Percentiles rank a stretch among this genome's conserved stretches.
phyloP scores from a whole-genome alignment of 495 filamentous ascomycete species.

The Penicillium waksmanii region DNA sequence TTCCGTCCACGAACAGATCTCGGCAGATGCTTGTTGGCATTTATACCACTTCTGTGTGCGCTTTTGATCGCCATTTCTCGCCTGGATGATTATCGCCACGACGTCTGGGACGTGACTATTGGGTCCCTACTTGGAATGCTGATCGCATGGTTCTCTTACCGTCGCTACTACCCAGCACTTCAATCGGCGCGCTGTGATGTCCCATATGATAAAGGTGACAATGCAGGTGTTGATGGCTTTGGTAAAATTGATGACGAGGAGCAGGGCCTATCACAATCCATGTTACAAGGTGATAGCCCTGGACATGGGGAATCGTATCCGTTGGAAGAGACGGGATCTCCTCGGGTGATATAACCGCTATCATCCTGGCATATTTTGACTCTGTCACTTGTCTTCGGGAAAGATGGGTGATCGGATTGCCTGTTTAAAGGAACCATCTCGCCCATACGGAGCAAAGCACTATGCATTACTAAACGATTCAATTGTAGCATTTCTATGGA shows the following conservation, averaged over 20 bases:
- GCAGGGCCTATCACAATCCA: constrained; percentile 28
- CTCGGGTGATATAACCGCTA: neutral
- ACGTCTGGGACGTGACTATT: constrained; percentile 85
- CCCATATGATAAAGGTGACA: constrained; percentile 55
- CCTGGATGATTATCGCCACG: constrained; percentile 92
- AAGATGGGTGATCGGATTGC: neutral
- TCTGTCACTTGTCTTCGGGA: neutral
- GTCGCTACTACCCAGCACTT: constrained; percentile 66
- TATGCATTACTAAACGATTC: too few relatives aligned
- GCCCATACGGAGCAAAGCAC: too few relatives aligned
- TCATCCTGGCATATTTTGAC: neutral
- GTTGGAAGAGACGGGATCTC: constrained; percentile 24
- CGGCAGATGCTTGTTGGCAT: constrained; percentile 57
- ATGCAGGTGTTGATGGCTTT: constrained; percentile 38
- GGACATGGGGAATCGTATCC: constrained; percentile 30
- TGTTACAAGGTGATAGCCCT: constrained; percentile 18
- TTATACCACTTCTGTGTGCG: constrained; percentile 75
- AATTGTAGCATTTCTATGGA: too few relatives aligned
- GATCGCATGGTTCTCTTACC: constrained; percentile 82
- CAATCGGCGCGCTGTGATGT: constrained; percentile 52
- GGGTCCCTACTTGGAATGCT: constrained; percentile 74
- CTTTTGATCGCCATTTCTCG: constrained; percentile 88
- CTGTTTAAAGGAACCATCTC: neutral
- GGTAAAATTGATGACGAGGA: constrained; percentile 55
- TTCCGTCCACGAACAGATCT: constrained; percentile 78